Percentiles rank a stretch among this genome's conserved stretches.
These are phyloP conservation scores for Aspergillus tanneri DNA, from an alignment of 2,329 filamentous ascomycete genomes.

Conservation along the genomic window DNA sequence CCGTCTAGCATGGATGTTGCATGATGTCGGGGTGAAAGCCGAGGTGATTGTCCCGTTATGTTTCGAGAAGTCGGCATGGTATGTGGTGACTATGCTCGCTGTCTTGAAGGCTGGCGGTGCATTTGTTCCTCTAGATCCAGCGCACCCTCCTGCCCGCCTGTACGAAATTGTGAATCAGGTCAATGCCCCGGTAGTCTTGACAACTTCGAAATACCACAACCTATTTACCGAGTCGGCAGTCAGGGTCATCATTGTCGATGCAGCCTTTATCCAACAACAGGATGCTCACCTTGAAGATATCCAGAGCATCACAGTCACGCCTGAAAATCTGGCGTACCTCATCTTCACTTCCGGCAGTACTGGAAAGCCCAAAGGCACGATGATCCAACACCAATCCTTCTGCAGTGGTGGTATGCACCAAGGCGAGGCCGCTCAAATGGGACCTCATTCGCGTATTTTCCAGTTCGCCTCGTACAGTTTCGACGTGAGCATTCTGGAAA, in stretches of 20 bases:
- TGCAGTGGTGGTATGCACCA: conserved; percentile 14
- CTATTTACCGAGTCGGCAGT: too few relatives aligned
- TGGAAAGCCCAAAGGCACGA: conserved; percentile 16
- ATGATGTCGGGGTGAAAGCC: conserved; percentile 7
- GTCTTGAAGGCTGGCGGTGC: conserved; percentile 14
- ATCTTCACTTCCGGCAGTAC: conserved; percentile 18
- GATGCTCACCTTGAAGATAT: too few relatives aligned
- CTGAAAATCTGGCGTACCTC: conserved; percentile 12
- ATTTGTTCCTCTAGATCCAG: conserved; percentile 15
- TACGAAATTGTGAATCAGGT: conserved; percentile 12
- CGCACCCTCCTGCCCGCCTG: conserved; percentile 12
- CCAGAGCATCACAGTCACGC: background rate
- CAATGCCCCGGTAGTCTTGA: conserved; percentile 11
- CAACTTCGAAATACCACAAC: conserved; percentile 9
- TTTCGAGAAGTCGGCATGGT: conserved; percentile 16
- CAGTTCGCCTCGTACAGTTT: conserved; percentile 39
- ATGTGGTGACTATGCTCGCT: conserved; percentile 10
- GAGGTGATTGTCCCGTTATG: conserved; percentile 13
- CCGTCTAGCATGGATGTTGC: background rate
- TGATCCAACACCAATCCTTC: conserved; percentile 11
- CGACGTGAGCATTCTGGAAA: conserved; percentile 35
- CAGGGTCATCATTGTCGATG: too few relatives aligned
- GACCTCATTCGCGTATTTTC: conserved; percentile 38
- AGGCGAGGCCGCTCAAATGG: conserved; percentile 39
- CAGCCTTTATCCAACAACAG: too few relatives aligned